Base-by-base conservation (phyloP, 2,329 filamentous ascomycete species). In the Hypocreales sp. region DNA sequence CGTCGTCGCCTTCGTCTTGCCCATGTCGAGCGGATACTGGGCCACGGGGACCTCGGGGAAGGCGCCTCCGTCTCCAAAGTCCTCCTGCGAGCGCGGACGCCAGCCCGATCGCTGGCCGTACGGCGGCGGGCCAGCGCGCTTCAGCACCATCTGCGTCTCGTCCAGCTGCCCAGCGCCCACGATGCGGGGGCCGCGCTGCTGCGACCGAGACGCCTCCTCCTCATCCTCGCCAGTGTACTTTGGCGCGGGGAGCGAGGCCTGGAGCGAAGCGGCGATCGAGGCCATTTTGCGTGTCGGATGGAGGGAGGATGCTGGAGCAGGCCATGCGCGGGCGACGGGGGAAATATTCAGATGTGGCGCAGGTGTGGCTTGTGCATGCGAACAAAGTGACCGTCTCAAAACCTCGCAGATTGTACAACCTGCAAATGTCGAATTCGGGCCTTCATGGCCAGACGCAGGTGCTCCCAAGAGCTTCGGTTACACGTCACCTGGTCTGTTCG, bases 1-100 rank as follows among this genome's bases (percentile, higher is more conserved):
- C 25, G 66, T 71, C 18, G 61, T 66, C 7, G 71, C 60, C 20
- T 67, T 65, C 54, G 92, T 92, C 43, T 77, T 73, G 32, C 87
- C 87, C 83, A 95, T 94, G 33, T 92, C 82, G 27, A 93, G 69
- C 8, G 90, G 90, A 48, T 95, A 98, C 48, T 98, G 90, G 23
- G 87, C 90, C 28, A 95, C 74, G 10, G 81, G 76, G 16, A 94
- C 76, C 55, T 95, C 87, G 20, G 90, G 90, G 47, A 94, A 98
- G 28, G 87, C 84, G 42, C 90, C 90, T 37, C 90, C 90, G 61
- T 95, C 86, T 42, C 82, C 86, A 56, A 86, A 98, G 53, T 98
- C 90, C 48, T 94, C 86, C 36, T 79, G 72, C 22, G 67, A 67
- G 44, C 87, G 77, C 18, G 90, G 90, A 38, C 90, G 73, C 90